Conservation (phyloP, 2,329 filamentous ascomycete species). For the Aspergillus sojae region DNA sequence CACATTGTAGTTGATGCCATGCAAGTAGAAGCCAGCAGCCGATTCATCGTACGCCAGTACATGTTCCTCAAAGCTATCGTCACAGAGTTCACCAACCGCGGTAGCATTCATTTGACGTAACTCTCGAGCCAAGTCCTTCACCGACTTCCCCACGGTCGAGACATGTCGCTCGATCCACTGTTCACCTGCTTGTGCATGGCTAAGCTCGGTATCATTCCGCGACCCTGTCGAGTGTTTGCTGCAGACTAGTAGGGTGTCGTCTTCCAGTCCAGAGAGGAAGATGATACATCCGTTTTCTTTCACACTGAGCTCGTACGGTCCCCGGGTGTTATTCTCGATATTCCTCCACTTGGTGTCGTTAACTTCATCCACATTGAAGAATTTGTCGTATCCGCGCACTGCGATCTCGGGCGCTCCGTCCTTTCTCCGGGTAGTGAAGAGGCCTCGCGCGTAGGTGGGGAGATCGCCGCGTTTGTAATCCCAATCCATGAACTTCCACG, state of each 20-base stretch:
- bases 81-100: conserved; percentile 92
- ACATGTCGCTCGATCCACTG: conserved; percentile 80
- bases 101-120: conserved; percentile 84
- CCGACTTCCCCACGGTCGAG: conserved; percentile 73
- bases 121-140: conserved; percentile 74
- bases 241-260: conserved; percentile 89
- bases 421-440: conserved; percentile 80
- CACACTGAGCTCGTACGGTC: conserved; percentile 91
- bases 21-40: conserved; percentile 86
- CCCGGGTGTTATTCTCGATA: conserved; percentile 73
- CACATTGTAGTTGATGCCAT: conserved; percentile 95
- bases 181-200: conserved; percentile 85
- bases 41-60: conserved; percentile 85
- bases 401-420: conserved; percentile 74
- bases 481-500: conserved; percentile 93
- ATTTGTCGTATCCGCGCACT: conserved; percentile 94
- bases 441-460: conserved; percentile 87
- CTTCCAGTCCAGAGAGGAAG: conserved; percentile 88
- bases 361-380: conserved; percentile 92
- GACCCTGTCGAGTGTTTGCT: conserved; percentile 96
- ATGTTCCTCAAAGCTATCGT: conserved; percentile 95
- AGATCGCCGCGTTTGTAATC: conserved; percentile 88
- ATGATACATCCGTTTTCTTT: conserved; percentile 99
- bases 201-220: conserved; percentile 69
- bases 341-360: conserved; percentile 78